Evolutionary conservation across 164 flowering plant genomes (phyloP).

Genomic region (Chloranthus sessilifolius): DNA sequence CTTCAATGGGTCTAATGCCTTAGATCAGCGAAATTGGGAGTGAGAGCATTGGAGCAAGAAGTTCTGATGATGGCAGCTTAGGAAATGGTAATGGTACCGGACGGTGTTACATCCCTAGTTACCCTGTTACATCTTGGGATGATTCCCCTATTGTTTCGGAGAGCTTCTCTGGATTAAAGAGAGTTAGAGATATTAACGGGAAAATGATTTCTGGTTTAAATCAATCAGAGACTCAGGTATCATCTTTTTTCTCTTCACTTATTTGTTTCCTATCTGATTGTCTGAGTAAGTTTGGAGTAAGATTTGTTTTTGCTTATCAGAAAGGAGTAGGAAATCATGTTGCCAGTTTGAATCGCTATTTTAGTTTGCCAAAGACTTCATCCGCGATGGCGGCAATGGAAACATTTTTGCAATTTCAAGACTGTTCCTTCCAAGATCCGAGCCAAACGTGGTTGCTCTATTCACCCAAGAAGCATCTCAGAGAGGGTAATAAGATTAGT

Average conservation of each 20-base stretch:
- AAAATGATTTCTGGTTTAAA: conserved; percentile 31
- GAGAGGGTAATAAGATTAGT: conserved; percentile 99
- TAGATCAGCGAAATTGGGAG: conserved; percentile 44
- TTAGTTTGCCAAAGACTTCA: conserved; percentile 67
- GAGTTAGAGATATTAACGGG: conserved; percentile 31
- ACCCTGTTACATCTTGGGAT: conserved; percentile 55
- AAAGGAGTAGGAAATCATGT: conserved; percentile 29
- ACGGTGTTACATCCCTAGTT: conserved; percentile 32
- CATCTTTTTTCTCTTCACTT: not conserved
- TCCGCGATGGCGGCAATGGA: conserved; percentile 57
- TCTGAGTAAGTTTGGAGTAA: too few species aligned
- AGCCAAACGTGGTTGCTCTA: conserved; percentile 92
- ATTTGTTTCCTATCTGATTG: not conserved
- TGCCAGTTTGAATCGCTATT: conserved; percentile 54
- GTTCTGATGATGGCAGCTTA: conserved; percentile 28
- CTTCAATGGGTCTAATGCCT: conserved; percentile 40
- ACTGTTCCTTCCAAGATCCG: conserved; percentile 68
- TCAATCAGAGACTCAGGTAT: conserved; percentile 41
- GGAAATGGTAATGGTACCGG: conserved; percentile 20
- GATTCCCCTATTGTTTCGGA: conserved; percentile 43
- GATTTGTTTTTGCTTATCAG: conserved; percentile 32
- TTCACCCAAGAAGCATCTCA: conserved; percentile 93
- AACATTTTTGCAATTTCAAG: conserved; percentile 53
- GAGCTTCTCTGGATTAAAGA: conserved; percentile 26
- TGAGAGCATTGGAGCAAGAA: conserved; percentile 26